Percentiles rank a stretch among this genome's conserved stretches.
phyloP scores from a whole-genome alignment of 495 filamentous ascomycete species.

The Neurospora sp. region DNA sequence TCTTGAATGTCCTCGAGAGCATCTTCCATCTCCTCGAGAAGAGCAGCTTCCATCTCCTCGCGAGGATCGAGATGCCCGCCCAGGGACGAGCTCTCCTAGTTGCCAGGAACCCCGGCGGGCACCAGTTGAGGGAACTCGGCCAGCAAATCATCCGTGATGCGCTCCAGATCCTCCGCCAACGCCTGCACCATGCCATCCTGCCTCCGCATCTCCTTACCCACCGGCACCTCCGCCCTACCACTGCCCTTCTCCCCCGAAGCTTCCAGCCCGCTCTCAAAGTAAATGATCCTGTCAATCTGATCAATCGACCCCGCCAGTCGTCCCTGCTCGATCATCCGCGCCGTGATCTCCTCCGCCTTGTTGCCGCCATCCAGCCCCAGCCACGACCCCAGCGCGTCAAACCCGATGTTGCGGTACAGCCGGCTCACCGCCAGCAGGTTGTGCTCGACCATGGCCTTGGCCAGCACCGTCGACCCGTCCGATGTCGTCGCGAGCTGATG shows the following conservation, averaged over 20 bases:
- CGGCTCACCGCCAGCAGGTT: constrained; percentile 80
- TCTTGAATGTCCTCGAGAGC: no score
- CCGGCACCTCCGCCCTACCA: constrained; percentile 45
- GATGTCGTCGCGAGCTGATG: constrained; percentile 84
- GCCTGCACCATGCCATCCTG: constrained; percentile 87
- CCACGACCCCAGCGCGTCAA: constrained; percentile 64
- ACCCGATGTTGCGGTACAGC: constrained; percentile 81
- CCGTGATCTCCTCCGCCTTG: constrained; percentile 84
- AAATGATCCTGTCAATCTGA: constrained; percentile 83
- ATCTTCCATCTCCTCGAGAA: background rate
- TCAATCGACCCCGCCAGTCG: constrained; percentile 81
- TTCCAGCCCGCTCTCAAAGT: constrained; percentile 58
- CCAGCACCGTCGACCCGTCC: constrained; percentile 88
- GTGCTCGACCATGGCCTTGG: constrained; percentile 90
- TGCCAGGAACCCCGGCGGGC: constrained; percentile 9
- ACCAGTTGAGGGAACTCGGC: constrained; percentile 51
- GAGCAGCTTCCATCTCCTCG: background rate
- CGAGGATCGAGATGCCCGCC: background rate
- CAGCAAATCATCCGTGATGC: constrained; percentile 65
- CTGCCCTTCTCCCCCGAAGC: constrained; percentile 55
- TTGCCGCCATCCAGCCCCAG: constrained; percentile 63
- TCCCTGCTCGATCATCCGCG: constrained; percentile 90
- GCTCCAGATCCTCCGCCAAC: constrained; percentile 80
- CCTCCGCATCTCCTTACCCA: constrained; percentile 60
- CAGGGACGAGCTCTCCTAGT: background rate